These are phyloP conservation scores for Hymenoscyphus occultus DNA, from an alignment of 2,329 filamentous ascomycete genomes.

Conservation along the genomic window DNA sequence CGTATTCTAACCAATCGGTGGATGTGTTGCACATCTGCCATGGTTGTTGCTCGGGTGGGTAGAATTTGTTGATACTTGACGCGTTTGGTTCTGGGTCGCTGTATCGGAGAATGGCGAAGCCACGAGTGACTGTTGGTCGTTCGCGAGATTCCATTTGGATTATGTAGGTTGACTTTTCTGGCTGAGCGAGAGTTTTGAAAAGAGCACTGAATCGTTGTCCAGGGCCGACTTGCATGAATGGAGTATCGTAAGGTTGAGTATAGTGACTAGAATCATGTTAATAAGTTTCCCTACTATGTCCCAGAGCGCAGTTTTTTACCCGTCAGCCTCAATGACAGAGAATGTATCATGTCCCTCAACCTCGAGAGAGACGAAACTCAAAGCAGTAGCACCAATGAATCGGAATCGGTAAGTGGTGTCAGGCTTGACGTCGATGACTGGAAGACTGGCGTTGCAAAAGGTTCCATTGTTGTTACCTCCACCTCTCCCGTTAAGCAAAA, in stretches of 20 bases:
- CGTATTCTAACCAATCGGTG: constrained; percentile 27
- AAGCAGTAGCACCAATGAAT: constrained; percentile 54
- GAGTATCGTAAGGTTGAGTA: constrained; percentile 40
- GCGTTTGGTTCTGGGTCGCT: background rate
- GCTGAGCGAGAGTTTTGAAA: constrained; percentile 42
- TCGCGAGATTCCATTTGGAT: constrained; percentile 11
- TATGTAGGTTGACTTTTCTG: constrained; percentile 17
- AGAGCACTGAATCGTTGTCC: constrained; percentile 52
- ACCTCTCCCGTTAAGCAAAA: constrained; percentile 56
- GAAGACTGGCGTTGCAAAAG: constrained; percentile 37
- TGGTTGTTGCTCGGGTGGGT: too few species aligned
- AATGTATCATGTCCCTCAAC: constrained; percentile 56
- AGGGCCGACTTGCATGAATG: constrained; percentile 45
- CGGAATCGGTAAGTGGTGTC: constrained; percentile 60
- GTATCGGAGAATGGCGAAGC: constrained; percentile 6
- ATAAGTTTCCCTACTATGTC: background rate
- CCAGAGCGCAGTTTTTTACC: constrained; percentile 30
- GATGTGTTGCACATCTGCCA: too few species aligned
- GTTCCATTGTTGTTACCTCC: constrained; percentile 41
- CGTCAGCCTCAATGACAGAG: constrained; percentile 59
- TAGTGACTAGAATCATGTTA: constrained; percentile 35
- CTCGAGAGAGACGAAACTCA: constrained; percentile 52
- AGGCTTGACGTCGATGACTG: constrained; percentile 56
- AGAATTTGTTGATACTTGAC: too few species aligned
- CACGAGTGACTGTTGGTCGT: background rate